Base-by-base conservation (phyloP, 2,329 filamentous ascomycete species). In the Eutypa lata region DNA sequence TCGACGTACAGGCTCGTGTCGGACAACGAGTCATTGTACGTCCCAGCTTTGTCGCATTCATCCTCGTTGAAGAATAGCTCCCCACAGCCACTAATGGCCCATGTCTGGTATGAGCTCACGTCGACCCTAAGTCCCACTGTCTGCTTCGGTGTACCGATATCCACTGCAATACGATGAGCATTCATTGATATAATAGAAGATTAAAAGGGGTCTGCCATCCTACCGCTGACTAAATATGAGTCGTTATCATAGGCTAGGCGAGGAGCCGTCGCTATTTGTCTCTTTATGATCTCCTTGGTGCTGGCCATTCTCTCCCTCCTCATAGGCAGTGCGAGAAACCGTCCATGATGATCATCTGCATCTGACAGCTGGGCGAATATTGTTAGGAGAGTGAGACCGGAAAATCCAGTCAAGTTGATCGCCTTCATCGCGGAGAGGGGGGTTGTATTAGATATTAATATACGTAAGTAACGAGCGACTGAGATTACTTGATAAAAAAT, bases 101-200 rank as follows among this genome's bases (percentile, higher is more conserved):
- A 51, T 7, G 49, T 51, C 3, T 44, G 10, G 19, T 45, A 37
- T 7, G 49, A 33, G 42, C 49, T 31, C 19, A 51, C 49, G 31
- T 51, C 49, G 16, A 51, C 49, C 8, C 28, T 21, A 8, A 51
- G 40, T 22, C 28, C 14, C 19, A 51, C 28, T 3, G 19, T 28
- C 40, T 51, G 49, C 40, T 45, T 45, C 21, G 49, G 49, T 19
- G 24, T 46, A 7, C 49, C 49, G 40, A 51, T 51, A 21, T 51
- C 49, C 22, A 51, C 49, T 51, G 19, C 11, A 14, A 13, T 43
- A 43, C 1, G n/a, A 19, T 43, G 13, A 43, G 40, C 40, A n/a
- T n/a, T n/a, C n/a, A n/a, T n/a, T n/a, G n/a, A n/a, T n/a, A n/a
- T n/a, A n/a, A n/a, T n/a, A n/a, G n/a, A n/a, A n/a, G n/a, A n/a